Base-by-base conservation (phyloP, 192 early-diverging fungal genomes). In the Backusella parvicylindrica region DNA sequence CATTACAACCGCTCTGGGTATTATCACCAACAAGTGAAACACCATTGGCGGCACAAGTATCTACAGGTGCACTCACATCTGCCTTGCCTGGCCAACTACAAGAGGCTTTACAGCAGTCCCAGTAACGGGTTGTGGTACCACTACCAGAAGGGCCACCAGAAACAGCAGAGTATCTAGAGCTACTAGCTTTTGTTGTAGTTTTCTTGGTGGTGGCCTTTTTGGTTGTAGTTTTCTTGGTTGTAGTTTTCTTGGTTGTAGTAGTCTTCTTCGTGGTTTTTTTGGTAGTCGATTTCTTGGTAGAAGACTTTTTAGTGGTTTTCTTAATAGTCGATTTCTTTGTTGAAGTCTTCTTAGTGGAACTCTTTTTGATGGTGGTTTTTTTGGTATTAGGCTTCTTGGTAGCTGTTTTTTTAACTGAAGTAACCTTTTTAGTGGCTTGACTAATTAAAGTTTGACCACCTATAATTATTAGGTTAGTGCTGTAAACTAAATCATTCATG, bases 31-130 rank as follows among this genome's bases (percentile, higher is more conserved):
- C 21, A 11, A 68, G 60, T 9, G 71, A 43, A 26, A 78, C 63
- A 56, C 76, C 76, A 16, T 78, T 69, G 4, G 21, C 36, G 26
- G 49, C 71, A 73, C 76, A 78, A 16, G 71, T 73, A 26, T 69
- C 32, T 9, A 78, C 71, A 28, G 76, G 76, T 26, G 33, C 49
- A 9, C 64, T 67, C 1, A 78, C 76, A n/a, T 40, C 38, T n/a
- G 71, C 76, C 49, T 78, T 78, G 2, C 76, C 76, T 1, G 43
- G 32, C 71, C 70, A 73, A 60, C 64, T 63, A 15, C 76, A 72
- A 9, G 71, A 73, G 31, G 76, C 8, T 16, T 78, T 78, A 64
- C 76, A 78, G 43, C 76, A 78, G 43, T 78, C 76, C 75, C 75
- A 77, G 38, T 77, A 77, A 15, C 75, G 75, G 7, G 75, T 77